A percentile compares a stretch with the other conserved stretches of the same genome.
Evolutionary conservation across 2,329 filamentous ascomycete genomes (phyloP).

Genomic region (Fonsecaea pugnacius): DNA sequence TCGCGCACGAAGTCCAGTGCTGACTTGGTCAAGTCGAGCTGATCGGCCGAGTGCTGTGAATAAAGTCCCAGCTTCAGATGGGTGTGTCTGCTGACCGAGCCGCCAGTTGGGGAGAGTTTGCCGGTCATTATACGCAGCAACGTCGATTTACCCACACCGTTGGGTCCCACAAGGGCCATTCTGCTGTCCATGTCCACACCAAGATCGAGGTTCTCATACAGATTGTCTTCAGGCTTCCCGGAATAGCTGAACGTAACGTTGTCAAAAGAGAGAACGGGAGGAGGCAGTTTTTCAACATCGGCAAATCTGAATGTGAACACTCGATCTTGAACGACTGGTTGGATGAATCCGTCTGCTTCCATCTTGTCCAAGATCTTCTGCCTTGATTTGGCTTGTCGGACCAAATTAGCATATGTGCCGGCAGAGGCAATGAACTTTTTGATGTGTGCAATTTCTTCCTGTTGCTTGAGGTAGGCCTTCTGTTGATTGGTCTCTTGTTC

Average conservation of each 20-base stretch:
- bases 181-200: slow-evolving; percentile 99
- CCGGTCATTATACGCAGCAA: slow-evolving; percentile 95
- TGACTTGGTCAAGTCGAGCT: slow-evolving; percentile 97
- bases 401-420: slow-evolving; percentile 99
- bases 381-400: slow-evolving; percentile 96
- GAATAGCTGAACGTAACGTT: slow-evolving; percentile 98
- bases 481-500: slow-evolving; percentile 98
- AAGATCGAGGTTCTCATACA: slow-evolving; percentile 95
- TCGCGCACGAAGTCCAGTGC: slow-evolving; percentile 96
- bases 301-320: slow-evolving; percentile 98
- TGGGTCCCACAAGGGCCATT: slow-evolving; percentile 94
- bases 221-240: slow-evolving; percentile 81
- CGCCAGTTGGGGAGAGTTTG: slow-evolving; percentile 80
- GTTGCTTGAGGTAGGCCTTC: slow-evolving; percentile 99
- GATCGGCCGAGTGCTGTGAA: slow-evolving; percentile 97
- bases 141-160: slow-evolving; percentile 99
- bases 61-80: slow-evolving; percentile 98
- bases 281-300: slow-evolving; percentile 98
- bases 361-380: slow-evolving; percentile 99
- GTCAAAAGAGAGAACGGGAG: slow-evolving; percentile 94
- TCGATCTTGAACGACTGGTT: slow-evolving; percentile 80
- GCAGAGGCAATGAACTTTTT: slow-evolving; percentile 99
- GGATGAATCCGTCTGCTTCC: slow-evolving; percentile 98
- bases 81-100: slow-evolving; percentile 86
- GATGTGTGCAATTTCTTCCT: slow-evolving; percentile 98